Evolutionary conservation across 495 filamentous ascomycete genomes (phyloP), one percentile per base, ranked within the genome.

Genomic region (Lepidopterella palustris): DNA sequence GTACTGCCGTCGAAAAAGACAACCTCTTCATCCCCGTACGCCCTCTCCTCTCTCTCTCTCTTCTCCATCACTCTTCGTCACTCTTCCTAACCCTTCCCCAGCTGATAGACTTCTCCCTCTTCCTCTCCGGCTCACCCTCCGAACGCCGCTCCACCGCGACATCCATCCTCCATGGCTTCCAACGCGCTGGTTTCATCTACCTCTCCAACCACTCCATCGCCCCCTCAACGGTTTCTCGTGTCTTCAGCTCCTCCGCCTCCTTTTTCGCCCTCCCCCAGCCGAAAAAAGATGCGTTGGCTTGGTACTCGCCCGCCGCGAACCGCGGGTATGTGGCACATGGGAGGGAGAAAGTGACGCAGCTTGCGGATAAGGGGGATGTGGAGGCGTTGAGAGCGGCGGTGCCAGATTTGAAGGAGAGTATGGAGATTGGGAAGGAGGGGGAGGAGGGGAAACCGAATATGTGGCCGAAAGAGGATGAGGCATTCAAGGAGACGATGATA

Each of bases 181-280:
- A 87, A 57, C 84, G 79, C 8, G 88, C 89, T 4, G 92, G 92
- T 29, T 97, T 97, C 73, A 81, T 96, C 68, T 97, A 97, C 72
- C 82, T 97, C 45, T 87, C 83, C 53, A 84, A 91, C 68, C 86
- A 89, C 66, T 76, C 81, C 26, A 87, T 97, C 56, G 77, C 86
- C 0, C 71, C 80, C 10, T 73, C 79, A 15, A 78, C 55, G 18
- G 55, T 74, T 5, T 28, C 62, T 5, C 39, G 72, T 24, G 82
- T 88, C 55, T 97, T 96, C 70, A 65, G 73, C 39, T 80, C 83
- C 25, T 95, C 89, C 1, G 84, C 86, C 42, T 71, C 74, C 29
- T 95, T 96, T 79, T 97, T 97, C 72, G 68, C 71, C 15, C 84
- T 89, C 2, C 81, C 90, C 1, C 73, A 80, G 60, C 72, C 76